Conservation (phyloP, 2,329 filamentous ascomycete genomes). For the Cercospora citrullina region DNA sequence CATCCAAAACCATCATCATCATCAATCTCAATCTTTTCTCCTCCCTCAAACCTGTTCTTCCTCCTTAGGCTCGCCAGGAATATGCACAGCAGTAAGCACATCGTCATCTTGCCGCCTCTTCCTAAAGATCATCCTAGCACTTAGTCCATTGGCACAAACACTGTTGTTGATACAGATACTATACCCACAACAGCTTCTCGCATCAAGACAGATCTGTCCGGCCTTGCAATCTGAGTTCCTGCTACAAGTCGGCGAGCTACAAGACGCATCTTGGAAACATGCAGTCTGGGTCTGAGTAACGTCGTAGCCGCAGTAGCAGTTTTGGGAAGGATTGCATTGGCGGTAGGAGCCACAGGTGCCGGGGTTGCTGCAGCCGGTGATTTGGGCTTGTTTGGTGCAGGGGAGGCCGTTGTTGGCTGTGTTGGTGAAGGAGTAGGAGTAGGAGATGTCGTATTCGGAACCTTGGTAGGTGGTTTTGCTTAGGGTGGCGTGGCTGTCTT, state of each 20-base stretch:
- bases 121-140: slow-evolving; percentile 15
- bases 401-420: slow-evolving; percentile 9
- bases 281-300: not conserved
- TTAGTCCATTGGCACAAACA: slow-evolving; percentile 15
- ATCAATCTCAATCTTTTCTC: not conserved
- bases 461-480: slow-evolving; percentile 7
- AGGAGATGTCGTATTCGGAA: slow-evolving; percentile 8
- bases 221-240: slow-evolving; percentile 11
- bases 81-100: slow-evolving; percentile 12
- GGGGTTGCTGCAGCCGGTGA: slow-evolving; percentile 1
- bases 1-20: no score
- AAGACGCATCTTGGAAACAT: slow-evolving; percentile 7
- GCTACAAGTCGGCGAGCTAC: slow-evolving; percentile 4
- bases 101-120: slow-evolving; percentile 11
- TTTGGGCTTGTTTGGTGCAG: slow-evolving; percentile 5
- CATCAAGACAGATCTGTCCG: slow-evolving; percentile 8
- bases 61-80: slow-evolving; percentile 1
- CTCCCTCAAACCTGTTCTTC: not conserved
- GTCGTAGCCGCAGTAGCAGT: slow-evolving; percentile 14
- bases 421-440: slow-evolving; percentile 16
- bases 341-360: slow-evolving; percentile 5
- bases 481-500: slow-evolving; percentile 9
- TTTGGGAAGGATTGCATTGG: slow-evolving; percentile 6
- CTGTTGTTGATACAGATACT: slow-evolving; percentile 14
- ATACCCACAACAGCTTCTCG: slow-evolving; percentile 14